Percentiles rank a stretch among this genome's conserved stretches.
Conservation (phyloP, 805 yeast genomes). For the Schizosaccharomyces japonicus region DNA sequence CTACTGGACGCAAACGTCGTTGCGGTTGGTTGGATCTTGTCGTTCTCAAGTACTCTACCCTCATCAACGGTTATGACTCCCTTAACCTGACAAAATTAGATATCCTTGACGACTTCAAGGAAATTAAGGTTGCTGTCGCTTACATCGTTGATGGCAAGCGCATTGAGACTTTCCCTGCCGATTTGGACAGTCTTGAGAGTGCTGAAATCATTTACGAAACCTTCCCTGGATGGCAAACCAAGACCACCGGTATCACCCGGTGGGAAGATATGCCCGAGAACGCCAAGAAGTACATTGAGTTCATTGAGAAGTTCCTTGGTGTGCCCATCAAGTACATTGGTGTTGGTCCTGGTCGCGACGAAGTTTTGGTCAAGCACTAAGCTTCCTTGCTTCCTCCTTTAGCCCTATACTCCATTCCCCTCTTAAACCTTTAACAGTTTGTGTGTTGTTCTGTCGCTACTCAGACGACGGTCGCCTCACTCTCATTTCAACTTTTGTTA, state of each 20-base stretch:
- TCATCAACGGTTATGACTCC: conserved; percentile 85
- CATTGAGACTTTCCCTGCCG: conserved; percentile 75
- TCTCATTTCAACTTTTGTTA: too few species aligned
- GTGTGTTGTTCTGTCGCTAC: too few species aligned
- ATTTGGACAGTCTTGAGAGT: conserved; percentile 52
- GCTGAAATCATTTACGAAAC: conserved; percentile 84
- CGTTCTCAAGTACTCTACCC: conserved; percentile 70
- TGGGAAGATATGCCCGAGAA: conserved; percentile 69
- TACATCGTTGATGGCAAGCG: conserved; percentile 59
- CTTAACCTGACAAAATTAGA: conserved; percentile 87
- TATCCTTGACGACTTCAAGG: conserved; percentile 72
- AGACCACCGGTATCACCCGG: conserved; percentile 44
- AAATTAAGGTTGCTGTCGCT: conserved; percentile 67
- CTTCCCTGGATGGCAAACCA: conserved; percentile 82
- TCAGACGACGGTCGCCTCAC: too few species aligned
- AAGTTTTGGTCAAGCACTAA: conserved; percentile 5
- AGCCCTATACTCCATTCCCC: too few species aligned
- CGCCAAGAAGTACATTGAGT: conserved; percentile 64
- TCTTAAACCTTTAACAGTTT: too few species aligned
- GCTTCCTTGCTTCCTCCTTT: too few species aligned
- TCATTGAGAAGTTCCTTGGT: conserved; percentile 58
- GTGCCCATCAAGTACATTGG: conserved; percentile 94
- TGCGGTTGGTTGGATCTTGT: conserved; percentile 98
- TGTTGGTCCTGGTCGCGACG: conserved; percentile 59
- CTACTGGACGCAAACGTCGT: conserved; percentile 96